phyloP scores from a whole-genome alignment of 495 filamentous ascomycete species.

The Penicillium paxilli region DNA sequence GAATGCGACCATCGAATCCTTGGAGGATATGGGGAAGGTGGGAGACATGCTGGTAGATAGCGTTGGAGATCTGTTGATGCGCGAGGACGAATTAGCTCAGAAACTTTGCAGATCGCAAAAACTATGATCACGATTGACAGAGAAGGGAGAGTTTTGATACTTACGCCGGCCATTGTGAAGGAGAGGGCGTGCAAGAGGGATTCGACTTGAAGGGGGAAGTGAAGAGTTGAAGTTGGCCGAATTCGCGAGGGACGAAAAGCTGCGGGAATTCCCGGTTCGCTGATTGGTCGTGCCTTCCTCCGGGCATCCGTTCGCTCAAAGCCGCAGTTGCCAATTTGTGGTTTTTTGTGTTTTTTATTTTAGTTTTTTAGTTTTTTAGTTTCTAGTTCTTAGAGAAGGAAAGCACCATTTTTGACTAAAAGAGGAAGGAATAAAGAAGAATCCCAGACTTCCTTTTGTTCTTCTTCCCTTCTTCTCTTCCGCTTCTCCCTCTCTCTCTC shows the following conservation, averaged over 20 bases:
- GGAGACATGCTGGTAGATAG: constrained; percentile 81
- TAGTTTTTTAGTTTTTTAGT: neutral
- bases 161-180: constrained; percentile 55
- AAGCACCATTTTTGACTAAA: too few species aligned
- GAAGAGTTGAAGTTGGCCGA: constrained; percentile 25
- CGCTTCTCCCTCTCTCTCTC: neutral
- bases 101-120: neutral
- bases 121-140: neutral
- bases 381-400: too few species aligned
- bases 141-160: constrained; percentile 19
- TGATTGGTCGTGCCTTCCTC: constrained; percentile 41
- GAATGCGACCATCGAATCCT: constrained; percentile 15
- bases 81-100: constrained; percentile 32
- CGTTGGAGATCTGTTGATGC: constrained; percentile 52
- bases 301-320: constrained; percentile 23
- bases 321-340: constrained; percentile 1
- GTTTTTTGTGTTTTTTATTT: neutral
- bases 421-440: too few species aligned
- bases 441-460: neutral
- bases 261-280: constrained; percentile 44
- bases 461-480: neutral
- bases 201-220: constrained; percentile 3
- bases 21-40: constrained; percentile 12
- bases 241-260: constrained; percentile 32
- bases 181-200: constrained; percentile 12